Evolutionary conservation across 1,284 basidiomycete genomes (phyloP).

Genomic region (Dichomitus squalens): DNA sequence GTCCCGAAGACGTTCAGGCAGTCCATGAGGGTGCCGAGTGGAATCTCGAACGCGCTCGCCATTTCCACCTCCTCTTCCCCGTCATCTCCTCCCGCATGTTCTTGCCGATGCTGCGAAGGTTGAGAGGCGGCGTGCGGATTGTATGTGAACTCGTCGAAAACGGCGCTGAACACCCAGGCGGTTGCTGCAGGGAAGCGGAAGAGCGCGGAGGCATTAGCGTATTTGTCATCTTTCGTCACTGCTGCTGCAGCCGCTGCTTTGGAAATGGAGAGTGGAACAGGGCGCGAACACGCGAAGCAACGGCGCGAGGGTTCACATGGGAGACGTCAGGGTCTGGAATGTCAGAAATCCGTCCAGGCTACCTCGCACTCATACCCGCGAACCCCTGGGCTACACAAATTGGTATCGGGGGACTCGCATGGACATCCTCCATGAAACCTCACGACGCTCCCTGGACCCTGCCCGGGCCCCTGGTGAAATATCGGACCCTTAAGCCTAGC

Average conservation of each 20-base stretch:
- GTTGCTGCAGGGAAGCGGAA: slow-evolving; percentile 54
- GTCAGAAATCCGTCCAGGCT: no score
- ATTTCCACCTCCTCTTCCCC: slow-evolving; percentile 33
- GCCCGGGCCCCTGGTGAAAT: no score
- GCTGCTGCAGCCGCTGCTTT: background rate
- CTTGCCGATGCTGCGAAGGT: slow-evolving; percentile 15
- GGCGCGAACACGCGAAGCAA: background rate
- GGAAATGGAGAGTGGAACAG: background rate
- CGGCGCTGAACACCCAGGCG: slow-evolving; percentile 79
- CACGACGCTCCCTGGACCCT: no score
- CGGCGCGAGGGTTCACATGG: no score
- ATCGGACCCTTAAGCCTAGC: no score
- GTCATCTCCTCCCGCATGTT: background rate
- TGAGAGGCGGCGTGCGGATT: slow-evolving; percentile 39
- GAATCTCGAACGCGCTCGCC: slow-evolving; percentile 75
- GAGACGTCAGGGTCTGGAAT: no score
- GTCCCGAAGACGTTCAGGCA: slow-evolving; percentile 93
- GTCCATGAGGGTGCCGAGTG: slow-evolving; percentile 81
- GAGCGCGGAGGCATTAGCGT: slow-evolving; percentile 1
- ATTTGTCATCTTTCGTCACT: background rate
- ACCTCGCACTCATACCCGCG: no score
- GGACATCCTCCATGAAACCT: background rate
- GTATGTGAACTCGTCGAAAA: slow-evolving; percentile 81
- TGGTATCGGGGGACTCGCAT: no score
- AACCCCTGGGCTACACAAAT: no score